Evolutionary conservation across 257 asterid genomes (phyloP), one percentile per base, ranked within the genome.

Genomic region (Cynanchum wilfordii): DNA sequence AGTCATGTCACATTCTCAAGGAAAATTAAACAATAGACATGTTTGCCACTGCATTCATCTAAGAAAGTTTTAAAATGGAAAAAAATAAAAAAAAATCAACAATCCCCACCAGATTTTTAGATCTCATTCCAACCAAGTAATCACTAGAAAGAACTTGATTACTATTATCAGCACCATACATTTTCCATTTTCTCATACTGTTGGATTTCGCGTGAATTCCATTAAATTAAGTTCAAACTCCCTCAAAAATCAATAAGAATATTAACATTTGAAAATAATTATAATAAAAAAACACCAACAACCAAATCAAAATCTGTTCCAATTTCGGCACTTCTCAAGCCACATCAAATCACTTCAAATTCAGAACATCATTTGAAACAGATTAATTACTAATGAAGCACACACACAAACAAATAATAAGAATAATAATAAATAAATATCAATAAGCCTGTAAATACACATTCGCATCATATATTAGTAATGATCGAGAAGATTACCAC

Each of bases 401-500:
- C n/a, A 63, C 66, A 55, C 5, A 7, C 44, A 75, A 47, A 33
- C 47, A 42, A 7, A 42, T 7, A 8, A 42, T 3, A 42, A 42
- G 2, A 42, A 7, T 8, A 42, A 42, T 42, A 42, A 42, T 33
- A n/a, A 25, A 47, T 3, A n/a, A 20, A n/a, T 60, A 67, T 58
- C 69, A 76, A 75, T 69, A 66, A 77, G 19, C 58, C 57, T 38
- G n/a, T 65, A 69, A 49, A 33, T 33, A 74, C 68, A 69, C 71
- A 54, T 52, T 64, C 30, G 55, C 73, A 58, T 68, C 49, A 36
- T 30, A 20, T 42, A 60, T 9, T 24, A 30, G 73, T 42, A 9
- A 64, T 80, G 90, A 86, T 84, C 85, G 85, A 80, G 68, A 80
- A 87, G 79, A 66, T 76, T 76, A 86, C 89, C 87, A 71, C 79